Conservation (phyloP, 208 protist species). For the Leishmania major region DNA sequence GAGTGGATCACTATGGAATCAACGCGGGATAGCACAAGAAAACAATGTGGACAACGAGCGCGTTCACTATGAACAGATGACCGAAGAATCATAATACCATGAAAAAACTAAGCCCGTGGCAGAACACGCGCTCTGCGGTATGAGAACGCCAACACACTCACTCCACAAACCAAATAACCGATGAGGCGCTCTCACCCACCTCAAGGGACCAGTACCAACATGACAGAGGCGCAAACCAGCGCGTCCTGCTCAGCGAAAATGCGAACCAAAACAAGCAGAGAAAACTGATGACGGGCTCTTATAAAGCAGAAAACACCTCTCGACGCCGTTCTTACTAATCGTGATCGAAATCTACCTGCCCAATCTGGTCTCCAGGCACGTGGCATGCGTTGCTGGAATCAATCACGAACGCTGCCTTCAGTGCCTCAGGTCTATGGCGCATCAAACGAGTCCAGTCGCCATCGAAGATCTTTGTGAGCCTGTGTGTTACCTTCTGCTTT, state of each 20-base stretch:
- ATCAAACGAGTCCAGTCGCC: constrained; percentile 64
- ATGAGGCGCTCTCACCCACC: not conserved
- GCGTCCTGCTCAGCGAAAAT: not conserved
- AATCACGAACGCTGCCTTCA: constrained; percentile 61
- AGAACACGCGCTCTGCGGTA: not conserved
- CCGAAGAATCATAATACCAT: not conserved
- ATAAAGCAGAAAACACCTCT: not conserved
- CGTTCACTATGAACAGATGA: not conserved
- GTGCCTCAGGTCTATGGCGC: constrained; percentile 50
- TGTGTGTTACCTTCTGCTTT: constrained; percentile 47
- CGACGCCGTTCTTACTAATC: constrained; percentile 12
- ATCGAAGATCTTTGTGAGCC: constrained; percentile 64
- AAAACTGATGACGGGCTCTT: not conserved
- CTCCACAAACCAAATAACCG: not conserved
- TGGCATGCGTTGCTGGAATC: constrained; percentile 70
- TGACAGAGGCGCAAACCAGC: not conserved
- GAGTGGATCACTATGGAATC: not conserved
- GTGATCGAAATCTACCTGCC: constrained; percentile 42
- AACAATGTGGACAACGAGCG: not conserved
- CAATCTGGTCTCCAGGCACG: constrained; percentile 64
- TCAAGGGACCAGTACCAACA: not conserved
- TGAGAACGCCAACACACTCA: not conserved
- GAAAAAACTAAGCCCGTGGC: not conserved
- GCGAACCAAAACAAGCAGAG: not conserved
- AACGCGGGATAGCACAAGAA: not conserved